Conservation (phyloP, 2,329 filamentous ascomycete genomes). For the Claviceps sp. region DNA sequence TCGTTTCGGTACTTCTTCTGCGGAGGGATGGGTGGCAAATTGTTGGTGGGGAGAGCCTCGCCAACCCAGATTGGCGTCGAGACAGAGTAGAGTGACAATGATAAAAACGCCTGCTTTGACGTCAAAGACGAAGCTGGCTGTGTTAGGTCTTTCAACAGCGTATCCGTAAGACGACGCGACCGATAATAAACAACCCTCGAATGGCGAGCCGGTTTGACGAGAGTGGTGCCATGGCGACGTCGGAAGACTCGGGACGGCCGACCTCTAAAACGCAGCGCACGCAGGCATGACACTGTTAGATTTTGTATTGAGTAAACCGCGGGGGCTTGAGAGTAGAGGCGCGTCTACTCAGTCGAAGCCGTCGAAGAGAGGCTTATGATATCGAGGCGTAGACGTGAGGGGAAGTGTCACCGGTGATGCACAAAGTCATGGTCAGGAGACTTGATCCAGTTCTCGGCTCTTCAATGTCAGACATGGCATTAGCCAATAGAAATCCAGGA, state of each 20-base stretch:
- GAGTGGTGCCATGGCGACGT: constrained; percentile 43
- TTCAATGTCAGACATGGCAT: neutral
- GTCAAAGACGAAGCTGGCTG: neutral
- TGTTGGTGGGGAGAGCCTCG: neutral
- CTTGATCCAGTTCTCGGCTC: neutral
- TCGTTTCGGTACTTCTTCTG: neutral
- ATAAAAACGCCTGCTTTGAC: neutral
- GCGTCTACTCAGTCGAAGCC: neutral
- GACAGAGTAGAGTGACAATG: neutral
- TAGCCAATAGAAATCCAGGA: neutral
- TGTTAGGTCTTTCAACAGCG: neutral
- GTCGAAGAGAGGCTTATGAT: neutral
- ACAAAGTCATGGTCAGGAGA: neutral
- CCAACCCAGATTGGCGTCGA: neutral
- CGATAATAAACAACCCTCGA: neutral
- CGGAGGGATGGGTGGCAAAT: constrained; percentile 1
- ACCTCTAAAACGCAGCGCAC: constrained; percentile 39
- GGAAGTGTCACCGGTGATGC: neutral
- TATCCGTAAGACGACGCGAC: neutral
- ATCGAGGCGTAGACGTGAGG: constrained; percentile 2
- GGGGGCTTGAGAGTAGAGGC: neutral
- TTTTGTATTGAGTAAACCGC: neutral
- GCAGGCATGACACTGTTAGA: constrained; percentile 13
- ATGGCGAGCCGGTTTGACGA: constrained; percentile 27
- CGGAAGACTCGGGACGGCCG: constrained; percentile 20